Conservation (phyloP, 2,329 filamentous ascomycete species). For the Microdochium bolleyi region DNA sequence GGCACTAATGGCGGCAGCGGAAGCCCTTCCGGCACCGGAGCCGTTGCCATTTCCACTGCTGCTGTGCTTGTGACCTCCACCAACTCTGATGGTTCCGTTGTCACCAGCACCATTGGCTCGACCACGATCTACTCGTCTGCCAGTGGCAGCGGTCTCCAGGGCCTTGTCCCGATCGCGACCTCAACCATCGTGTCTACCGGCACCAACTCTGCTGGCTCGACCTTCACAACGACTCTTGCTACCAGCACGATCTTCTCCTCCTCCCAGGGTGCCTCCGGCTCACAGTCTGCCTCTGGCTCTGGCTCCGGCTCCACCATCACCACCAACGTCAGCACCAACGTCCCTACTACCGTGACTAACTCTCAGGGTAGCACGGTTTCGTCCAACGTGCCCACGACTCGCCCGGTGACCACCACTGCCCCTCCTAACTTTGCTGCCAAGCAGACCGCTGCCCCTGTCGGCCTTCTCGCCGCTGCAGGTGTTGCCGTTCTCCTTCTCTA, state of each 20-base stretch:
- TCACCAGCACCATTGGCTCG: slow-evolving; percentile 7
- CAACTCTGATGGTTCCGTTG: slow-evolving; percentile 4
- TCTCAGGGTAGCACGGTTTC: slow-evolving; percentile 2
- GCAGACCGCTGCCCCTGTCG: slow-evolving; percentile 18
- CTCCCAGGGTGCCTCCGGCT: slow-evolving; percentile 6
- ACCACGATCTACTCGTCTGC: slow-evolving; percentile 1
- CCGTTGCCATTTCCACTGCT: neutral
- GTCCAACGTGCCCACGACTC: neutral
- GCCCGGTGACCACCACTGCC: slow-evolving; percentile 2
- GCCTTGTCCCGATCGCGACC: slow-evolving; percentile 6
- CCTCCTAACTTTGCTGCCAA: slow-evolving; percentile 6
- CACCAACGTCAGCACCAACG: slow-evolving; percentile 11
- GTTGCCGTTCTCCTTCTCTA: slow-evolving; percentile 19
- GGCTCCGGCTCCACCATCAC: slow-evolving; percentile 12
- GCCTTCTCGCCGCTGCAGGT: slow-evolving; percentile 18
- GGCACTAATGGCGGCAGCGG: too few relatives aligned
- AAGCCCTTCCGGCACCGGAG: neutral
- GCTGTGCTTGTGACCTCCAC: neutral
- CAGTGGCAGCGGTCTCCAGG: slow-evolving; percentile 3
- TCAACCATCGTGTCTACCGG: slow-evolving; percentile 6
- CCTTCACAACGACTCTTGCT: slow-evolving; percentile 6
- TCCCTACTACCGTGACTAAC: slow-evolving; percentile 2
- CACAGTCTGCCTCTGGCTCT: slow-evolving; percentile 9
- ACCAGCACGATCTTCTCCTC: slow-evolving; percentile 14
- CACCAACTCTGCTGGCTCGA: slow-evolving; percentile 5